A percentile compares a stretch with the other conserved stretches of the same genome.
These are phyloP conservation scores for Trametes gibbosa DNA, from an alignment of 768 basidiomycete species.

Conservation along the genomic window DNA sequence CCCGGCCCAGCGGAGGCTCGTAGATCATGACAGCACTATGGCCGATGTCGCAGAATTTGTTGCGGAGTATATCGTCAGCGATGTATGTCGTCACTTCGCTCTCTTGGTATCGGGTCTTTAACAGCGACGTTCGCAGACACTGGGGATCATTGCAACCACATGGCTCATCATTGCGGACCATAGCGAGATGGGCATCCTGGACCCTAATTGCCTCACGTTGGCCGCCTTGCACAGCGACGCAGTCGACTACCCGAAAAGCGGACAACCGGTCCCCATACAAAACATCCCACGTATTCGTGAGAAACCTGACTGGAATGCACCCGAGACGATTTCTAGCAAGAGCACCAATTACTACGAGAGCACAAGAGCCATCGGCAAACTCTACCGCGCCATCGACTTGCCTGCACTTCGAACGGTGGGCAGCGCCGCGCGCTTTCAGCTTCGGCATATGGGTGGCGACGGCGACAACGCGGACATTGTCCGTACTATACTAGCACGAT, in stretches of 20 bases:
- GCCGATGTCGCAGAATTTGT: slow-evolving; percentile 68
- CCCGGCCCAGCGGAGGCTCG: slow-evolving; percentile 42
- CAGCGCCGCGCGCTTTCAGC: slow-evolving; percentile 21
- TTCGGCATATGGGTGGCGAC: slow-evolving; percentile 20
- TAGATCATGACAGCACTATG: slow-evolving; percentile 53
- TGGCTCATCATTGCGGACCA: slow-evolving; percentile 69
- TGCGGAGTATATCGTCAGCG: slow-evolving; percentile 64
- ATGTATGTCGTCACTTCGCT: slow-evolving; percentile 38
- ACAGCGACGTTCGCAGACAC: slow-evolving; percentile 35
- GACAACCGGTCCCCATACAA: slow-evolving; percentile 30
- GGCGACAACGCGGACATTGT: slow-evolving; percentile 25
- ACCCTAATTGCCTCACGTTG: slow-evolving; percentile 50
- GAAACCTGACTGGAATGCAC: slow-evolving; percentile 68
- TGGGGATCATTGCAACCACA: slow-evolving; percentile 60
- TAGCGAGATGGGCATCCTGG: slow-evolving; percentile 43
- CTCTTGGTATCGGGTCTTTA: not conserved
- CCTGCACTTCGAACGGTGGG: slow-evolving; percentile 30
- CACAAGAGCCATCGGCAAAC: slow-evolving; percentile 51
- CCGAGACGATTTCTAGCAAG: slow-evolving; percentile 46
- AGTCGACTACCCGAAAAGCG: slow-evolving; percentile 64
- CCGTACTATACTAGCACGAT: slow-evolving; percentile 25
- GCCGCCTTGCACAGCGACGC: slow-evolving; percentile 61
- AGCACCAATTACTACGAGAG: slow-evolving; percentile 47
- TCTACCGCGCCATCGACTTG: slow-evolving; percentile 61
- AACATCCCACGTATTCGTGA: slow-evolving; percentile 43